These are phyloP conservation scores for Amanita muscaria DNA, from an alignment of 768 basidiomycete species.

Conservation along the genomic window DNA sequence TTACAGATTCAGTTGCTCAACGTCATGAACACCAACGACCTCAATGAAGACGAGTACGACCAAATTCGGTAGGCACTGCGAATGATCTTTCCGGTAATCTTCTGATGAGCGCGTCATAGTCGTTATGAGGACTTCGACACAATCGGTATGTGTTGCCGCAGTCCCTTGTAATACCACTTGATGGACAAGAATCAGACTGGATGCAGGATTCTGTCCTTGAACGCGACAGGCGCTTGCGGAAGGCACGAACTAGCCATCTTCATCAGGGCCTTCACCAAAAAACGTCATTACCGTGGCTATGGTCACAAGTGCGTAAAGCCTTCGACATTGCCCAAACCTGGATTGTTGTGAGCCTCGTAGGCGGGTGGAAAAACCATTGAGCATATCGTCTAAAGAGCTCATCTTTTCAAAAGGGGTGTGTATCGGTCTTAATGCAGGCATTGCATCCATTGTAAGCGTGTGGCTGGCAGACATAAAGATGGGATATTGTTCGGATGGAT, in stretches of 20 bases:
- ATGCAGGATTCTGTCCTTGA: constrained; percentile 92
- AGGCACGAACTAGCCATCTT: constrained; percentile 37
- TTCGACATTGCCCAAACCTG: constrained; percentile 78
- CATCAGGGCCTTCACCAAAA: constrained; percentile 40
- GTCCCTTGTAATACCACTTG: constrained; percentile 5
- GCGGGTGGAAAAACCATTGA: constrained; percentile 36
- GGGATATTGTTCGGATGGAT: constrained; percentile 92
- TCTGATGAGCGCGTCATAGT: too few relatives aligned
- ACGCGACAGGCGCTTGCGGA: constrained; percentile 65
- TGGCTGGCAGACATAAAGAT: constrained; percentile 98
- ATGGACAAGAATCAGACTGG: constrained; percentile 61
- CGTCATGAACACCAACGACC: constrained; percentile 35
- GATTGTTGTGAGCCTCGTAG: constrained; percentile 86
- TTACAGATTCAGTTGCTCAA: not conserved
- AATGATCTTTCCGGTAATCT: constrained; percentile 7
- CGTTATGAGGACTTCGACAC: constrained; percentile 95
- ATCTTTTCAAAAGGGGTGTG: constrained; percentile 50
- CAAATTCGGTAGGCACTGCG: constrained; percentile 46
- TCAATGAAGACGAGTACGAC: constrained; percentile 61
- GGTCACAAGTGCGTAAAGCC: constrained; percentile 50
- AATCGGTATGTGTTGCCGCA: constrained; percentile 48
- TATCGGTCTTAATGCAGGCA: constrained; percentile 90
- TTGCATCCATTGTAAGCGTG: constrained; percentile 91
- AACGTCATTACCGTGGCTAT: constrained; percentile 47
- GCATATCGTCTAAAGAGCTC: not conserved